These are phyloP conservation scores for Multifurca ochricompacta DNA, from an alignment of 768 basidiomycete genomes.

Conservation along the genomic window DNA sequence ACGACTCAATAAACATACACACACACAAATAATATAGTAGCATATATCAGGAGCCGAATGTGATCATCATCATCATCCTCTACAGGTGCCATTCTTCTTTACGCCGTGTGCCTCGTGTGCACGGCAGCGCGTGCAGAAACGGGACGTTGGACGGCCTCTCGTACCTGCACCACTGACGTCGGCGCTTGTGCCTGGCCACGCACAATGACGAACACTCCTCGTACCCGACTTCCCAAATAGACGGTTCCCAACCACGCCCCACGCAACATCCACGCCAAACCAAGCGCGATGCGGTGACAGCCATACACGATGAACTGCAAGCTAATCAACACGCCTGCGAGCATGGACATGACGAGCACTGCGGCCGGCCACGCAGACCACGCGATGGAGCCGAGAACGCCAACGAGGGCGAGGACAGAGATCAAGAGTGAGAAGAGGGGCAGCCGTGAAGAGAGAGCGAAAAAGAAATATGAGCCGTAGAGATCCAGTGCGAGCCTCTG, in stretches of 20 bases:
- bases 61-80: too few species aligned
- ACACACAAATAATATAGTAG: too few species aligned
- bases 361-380: conserved; percentile 58
- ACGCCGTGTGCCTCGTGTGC: not conserved
- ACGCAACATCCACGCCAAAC: conserved; percentile 9
- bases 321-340: conserved; percentile 50
- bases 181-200: not conserved
- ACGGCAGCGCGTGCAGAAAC: not conserved
- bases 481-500: conserved; percentile 48
- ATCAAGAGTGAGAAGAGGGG: conserved; percentile 54
- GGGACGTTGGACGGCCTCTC: not conserved
- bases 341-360: conserved; percentile 49
- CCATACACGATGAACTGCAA: conserved; percentile 53
- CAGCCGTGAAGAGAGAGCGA: conserved; percentile 56
- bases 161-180: not conserved
- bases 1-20: too few species aligned
- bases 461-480: conserved; percentile 57
- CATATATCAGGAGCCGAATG: too few species aligned
- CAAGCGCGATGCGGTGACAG: conserved; percentile 5
- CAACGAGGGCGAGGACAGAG: conserved; percentile 49
- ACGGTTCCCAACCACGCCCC: not conserved
- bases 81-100: too few species aligned
- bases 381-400: conserved; percentile 53
- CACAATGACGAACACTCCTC: not conserved
- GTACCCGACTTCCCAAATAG: not conserved